A percentile compares a stretch with the other conserved stretches of the same genome.
Conservation (phyloP, 306 rosid species). For the Alnus glutinosa region DNA sequence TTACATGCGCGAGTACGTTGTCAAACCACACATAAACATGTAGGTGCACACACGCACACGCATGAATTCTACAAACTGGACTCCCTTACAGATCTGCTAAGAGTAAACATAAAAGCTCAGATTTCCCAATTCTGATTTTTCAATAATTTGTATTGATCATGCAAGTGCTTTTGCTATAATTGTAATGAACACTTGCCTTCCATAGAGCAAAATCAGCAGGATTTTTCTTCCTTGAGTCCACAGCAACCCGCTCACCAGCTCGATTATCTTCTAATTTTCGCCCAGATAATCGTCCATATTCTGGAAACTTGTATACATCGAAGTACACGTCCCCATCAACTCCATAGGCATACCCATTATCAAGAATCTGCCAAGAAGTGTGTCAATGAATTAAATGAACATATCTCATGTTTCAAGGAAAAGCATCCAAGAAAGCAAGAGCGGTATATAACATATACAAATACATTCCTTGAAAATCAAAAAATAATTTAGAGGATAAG, state of each 20-base stretch:
- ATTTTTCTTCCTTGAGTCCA: slow-evolving; percentile 86
- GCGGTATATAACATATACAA: slow-evolving; percentile 1
- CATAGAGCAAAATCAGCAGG: slow-evolving; percentile 99
- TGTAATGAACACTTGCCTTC: slow-evolving; percentile 57
- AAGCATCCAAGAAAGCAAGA: neutral
- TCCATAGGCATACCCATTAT: slow-evolving; percentile 76
- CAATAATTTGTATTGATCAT: neutral
- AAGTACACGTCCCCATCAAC: slow-evolving; percentile 93
- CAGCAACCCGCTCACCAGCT: slow-evolving; percentile 95
- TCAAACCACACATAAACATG: neutral
- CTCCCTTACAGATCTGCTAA: neutral
- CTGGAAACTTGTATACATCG: slow-evolving; percentile 73
- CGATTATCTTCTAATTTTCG: slow-evolving; percentile 89
- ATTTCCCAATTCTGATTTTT: neutral
- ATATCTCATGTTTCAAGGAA: slow-evolving; percentile 11
- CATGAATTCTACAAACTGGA: neutral
- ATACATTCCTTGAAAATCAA: slow-evolving; percentile 19
- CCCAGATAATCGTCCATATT: slow-evolving; percentile 81
- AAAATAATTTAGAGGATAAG: slow-evolving; percentile 1
- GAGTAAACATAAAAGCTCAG: neutral
- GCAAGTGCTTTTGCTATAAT: slow-evolving; percentile 1
- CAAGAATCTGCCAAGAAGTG: slow-evolving; percentile 72
- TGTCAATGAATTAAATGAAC: slow-evolving; percentile 29
- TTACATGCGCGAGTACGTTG: neutral
- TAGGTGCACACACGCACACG: neutral